Percentiles rank a stretch among this genome's conserved stretches.
Conservation (phyloP, 768 basidiomycete species). For the Gloeostereum incarnatum region DNA sequence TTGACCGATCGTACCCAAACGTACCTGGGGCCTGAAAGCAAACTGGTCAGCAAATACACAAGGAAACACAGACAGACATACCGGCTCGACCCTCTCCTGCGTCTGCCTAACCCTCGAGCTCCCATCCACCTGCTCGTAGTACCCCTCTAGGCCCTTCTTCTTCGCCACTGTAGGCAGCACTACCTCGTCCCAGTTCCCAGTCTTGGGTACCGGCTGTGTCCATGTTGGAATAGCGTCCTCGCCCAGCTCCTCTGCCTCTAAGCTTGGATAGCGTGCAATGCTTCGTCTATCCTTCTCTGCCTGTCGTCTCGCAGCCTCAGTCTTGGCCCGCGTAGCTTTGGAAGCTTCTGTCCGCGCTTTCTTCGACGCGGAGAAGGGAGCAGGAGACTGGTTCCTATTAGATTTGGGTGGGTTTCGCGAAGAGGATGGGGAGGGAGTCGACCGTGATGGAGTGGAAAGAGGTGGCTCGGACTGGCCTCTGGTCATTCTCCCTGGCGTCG, state of each 20-base stretch:
- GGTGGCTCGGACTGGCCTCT: constrained; percentile 27
- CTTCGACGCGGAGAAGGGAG: constrained; percentile 21
- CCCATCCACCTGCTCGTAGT: constrained; percentile 65
- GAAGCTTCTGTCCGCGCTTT: constrained; percentile 33
- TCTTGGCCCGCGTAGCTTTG: constrained; percentile 29
- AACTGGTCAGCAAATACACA: constrained; percentile 4
- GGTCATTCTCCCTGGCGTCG: constrained; percentile 22
- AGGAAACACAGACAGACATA: constrained; percentile 22
- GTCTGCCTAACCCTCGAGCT: constrained; percentile 44
- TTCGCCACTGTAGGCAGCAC: constrained; percentile 79
- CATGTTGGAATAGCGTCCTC: constrained; percentile 74
- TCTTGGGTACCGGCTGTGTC: constrained; percentile 61
- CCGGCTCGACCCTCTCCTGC: constrained; percentile 42
- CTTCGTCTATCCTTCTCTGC: constrained; percentile 39
- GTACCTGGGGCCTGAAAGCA: constrained; percentile 64
- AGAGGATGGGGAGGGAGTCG: constrained; percentile 16
- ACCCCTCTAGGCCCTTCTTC: constrained; percentile 68
- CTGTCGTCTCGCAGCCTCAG: constrained; percentile 22
- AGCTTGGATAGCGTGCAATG: constrained; percentile 61
- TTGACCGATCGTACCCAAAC: constrained; percentile 69
- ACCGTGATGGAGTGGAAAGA: constrained; percentile 19
- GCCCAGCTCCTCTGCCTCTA: constrained; percentile 44
- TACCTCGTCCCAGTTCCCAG: constrained; percentile 88
- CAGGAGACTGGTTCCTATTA: constrained; percentile 25
- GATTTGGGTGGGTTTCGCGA: constrained; percentile 15